Evolutionary conservation across 1,284 basidiomycete genomes (phyloP), one percentile per base, ranked within the genome.

Genomic region (Xanthoconium separans): DNA sequence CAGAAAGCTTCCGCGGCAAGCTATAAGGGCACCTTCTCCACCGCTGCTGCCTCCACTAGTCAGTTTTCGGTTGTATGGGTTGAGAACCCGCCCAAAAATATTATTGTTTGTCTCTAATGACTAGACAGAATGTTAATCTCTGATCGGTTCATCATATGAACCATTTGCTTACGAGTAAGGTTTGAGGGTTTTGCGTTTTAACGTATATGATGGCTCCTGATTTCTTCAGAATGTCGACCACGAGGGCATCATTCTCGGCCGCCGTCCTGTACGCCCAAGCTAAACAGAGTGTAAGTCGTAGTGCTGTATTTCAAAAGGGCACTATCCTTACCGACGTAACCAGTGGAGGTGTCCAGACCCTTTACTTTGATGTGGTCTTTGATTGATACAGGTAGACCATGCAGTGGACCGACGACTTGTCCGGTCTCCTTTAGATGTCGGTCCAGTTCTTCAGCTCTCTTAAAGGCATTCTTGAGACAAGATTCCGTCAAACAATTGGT

Each of bases 21-120:
- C 77, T 44, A 86, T 74, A 51, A 87, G 66, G 6, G 84, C 82
- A 30, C 80, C 77, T 62, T 86, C 84, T 36, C 84, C 84, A 44
- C 84, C 84, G 45, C 77, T 80, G 55, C 78, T 81, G 16, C 84
- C 84, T n/a, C 84, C 84, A 3, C 77, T 65, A n/a, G 78, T 77
- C 24, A 82, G 69, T 54, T 70, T 69, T 44, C 75, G 75, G 64
- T 85, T 83, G 65, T 74, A 77, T 12, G 83, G 83, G 62, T 84
- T 84, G 15, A 70, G 48, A 4, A 79, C 79, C 43, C 76, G 71
- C 22, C 82, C 82, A 62, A 75, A 82, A 33, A 84, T 70, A 54
- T 80, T 80, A 62, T 78, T 82, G 57, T 75, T 73, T 47, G 74
- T 80, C 56, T 77, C 79, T 44, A 77, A 65, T 46, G 77, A 76